Conservation (phyloP, 1,139 yeast species). For the Williopsis jadinii region DNA sequence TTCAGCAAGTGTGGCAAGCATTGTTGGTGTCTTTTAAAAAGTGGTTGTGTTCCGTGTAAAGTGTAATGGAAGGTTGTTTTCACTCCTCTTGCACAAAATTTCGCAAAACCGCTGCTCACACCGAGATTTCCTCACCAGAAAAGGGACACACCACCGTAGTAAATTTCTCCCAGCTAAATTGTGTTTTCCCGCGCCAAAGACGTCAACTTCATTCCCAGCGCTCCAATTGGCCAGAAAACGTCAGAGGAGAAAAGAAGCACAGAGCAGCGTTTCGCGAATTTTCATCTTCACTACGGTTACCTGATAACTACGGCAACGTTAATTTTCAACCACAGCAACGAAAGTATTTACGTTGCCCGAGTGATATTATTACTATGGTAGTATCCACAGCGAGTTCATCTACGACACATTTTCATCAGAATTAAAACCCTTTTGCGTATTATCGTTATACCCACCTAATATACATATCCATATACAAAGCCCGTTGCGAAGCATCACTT, state of each 20-base stretch:
- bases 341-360: no score
- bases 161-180: slow-evolving; percentile 1
- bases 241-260: background rate
- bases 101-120: no score
- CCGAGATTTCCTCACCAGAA: no score
- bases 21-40: slow-evolving; percentile 14
- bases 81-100: background rate
- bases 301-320: no score
- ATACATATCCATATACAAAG: background rate
- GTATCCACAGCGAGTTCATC: background rate
- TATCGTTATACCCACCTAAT: background rate
- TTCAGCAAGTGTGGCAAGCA: slow-evolving; percentile 51
- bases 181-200: no score
- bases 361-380: no score
- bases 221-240: slow-evolving; percentile 12
- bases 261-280: background rate
- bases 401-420: no score
- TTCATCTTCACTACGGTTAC: background rate
- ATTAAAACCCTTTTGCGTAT: background rate
- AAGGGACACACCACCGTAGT: no score
- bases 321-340: no score
- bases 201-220: slow-evolving; percentile 7
- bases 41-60: slow-evolving; percentile 5
- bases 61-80: background rate
- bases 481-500: background rate